Evolutionary conservation across 192 early-diverging fungal genomes (phyloP).

Genomic region (Linnemannia schmuckeri): DNA sequence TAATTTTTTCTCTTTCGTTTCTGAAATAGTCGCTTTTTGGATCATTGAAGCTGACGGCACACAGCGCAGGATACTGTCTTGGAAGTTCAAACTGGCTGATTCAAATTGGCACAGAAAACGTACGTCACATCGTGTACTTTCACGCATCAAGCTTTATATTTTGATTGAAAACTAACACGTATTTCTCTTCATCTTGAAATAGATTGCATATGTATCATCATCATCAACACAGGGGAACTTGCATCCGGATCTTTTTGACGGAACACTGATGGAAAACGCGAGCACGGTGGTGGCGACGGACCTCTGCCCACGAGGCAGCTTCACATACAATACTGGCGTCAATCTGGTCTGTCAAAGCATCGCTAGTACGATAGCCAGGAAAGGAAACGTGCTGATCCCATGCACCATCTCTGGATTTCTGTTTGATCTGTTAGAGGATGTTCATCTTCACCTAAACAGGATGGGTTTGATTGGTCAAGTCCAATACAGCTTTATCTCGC

Average conservation of each 20-base stretch:
- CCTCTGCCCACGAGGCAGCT: slow-evolving; percentile 46
- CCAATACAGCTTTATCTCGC: slow-evolving; percentile 79
- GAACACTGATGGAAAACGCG: slow-evolving; percentile 56
- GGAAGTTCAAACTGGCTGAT: slow-evolving; percentile 83
- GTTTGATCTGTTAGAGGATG: slow-evolving; percentile 78
- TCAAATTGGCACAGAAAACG: slow-evolving; percentile 70
- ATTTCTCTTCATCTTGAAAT: not conserved
- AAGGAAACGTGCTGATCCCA: slow-evolving; percentile 80
- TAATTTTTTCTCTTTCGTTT: not conserved
- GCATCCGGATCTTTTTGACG: slow-evolving; percentile 66
- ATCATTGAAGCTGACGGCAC: slow-evolving; percentile 63
- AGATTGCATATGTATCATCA: slow-evolving; percentile 62
- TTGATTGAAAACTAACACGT: not conserved
- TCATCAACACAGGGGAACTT: slow-evolving; percentile 58
- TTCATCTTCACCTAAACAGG: slow-evolving; percentile 67
- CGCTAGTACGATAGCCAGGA: slow-evolving; percentile 35
- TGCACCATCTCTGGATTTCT: slow-evolving; percentile 77
- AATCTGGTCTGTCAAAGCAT: slow-evolving; percentile 57
- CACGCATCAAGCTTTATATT: not conserved
- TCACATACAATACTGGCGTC: slow-evolving; percentile 48
- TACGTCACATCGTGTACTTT: not conserved
- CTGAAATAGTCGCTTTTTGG: slow-evolving; percentile 45
- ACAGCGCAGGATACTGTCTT: slow-evolving; percentile 82
- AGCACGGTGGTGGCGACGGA: slow-evolving; percentile 60
- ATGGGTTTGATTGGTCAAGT: slow-evolving; percentile 69